Percentiles rank a stretch among this genome's conserved stretches.
Conservation (phyloP, 257 asterid genomes). For the Mentha longifolia region DNA sequence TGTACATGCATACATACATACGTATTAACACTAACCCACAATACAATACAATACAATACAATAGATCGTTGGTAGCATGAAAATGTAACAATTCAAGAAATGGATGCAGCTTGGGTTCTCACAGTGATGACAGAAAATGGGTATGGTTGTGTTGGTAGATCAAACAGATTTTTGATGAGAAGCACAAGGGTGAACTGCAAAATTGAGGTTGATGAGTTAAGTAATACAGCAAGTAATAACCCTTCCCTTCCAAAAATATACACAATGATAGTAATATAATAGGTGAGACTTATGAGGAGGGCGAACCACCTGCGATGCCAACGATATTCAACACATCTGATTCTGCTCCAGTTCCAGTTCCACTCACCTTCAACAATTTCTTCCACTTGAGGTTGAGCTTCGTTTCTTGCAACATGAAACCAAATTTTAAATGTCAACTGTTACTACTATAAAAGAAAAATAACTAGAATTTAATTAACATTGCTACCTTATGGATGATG, state of each 20-base stretch:
- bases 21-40: background rate
- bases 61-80: too few species aligned
- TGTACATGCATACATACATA: conserved; percentile 36
- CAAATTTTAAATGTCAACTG: background rate
- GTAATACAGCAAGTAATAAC: too few species aligned
- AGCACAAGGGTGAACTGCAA: conserved; percentile 41
- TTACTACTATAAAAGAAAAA: too few species aligned
- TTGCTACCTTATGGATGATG: conserved; percentile 53
- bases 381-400: conserved; percentile 32
- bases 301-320: conserved; percentile 56
- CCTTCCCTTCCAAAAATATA: too few species aligned
- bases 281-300: conserved; percentile 52
- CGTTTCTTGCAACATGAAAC: conserved; percentile 46
- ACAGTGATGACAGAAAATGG: conserved; percentile 70
- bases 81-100: background rate
- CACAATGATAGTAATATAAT: too few species aligned
- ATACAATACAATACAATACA: background rate
- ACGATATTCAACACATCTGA: conserved; percentile 39
- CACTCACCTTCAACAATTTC: conserved; percentile 29
- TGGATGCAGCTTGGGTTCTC: background rate
- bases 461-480: too few species aligned
- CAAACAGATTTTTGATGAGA: conserved; percentile 52
- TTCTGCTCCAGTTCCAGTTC: too few species aligned
- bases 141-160: conserved; percentile 45
- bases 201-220: too few species aligned